Conservation (phyloP, 2,329 filamentous ascomycete species). For the Trichophyton simii region DNA sequence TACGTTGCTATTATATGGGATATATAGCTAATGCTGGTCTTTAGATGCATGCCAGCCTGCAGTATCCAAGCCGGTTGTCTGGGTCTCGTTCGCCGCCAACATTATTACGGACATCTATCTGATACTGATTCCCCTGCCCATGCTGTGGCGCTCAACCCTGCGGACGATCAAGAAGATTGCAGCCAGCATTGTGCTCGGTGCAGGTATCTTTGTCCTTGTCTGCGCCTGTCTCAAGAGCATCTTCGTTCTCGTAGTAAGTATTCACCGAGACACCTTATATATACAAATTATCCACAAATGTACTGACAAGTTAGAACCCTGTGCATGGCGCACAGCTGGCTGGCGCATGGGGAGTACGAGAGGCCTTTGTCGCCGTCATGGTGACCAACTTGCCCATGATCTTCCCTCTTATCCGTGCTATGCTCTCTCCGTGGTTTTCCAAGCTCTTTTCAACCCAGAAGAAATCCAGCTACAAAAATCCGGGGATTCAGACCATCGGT, state of each 20-base stretch:
- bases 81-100: conserved; percentile 39
- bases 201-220: conserved; percentile 44
- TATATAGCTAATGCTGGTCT: not conserved
- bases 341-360: conserved; percentile 34
- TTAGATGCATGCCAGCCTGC: conserved; percentile 37
- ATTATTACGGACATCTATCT: conserved; percentile 46
- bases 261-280: too few species aligned
- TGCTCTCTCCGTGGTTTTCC: conserved; percentile 15
- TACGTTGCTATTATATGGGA: not conserved
- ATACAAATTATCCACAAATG: not conserved
- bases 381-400: conserved; percentile 35
- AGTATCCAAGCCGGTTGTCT: conserved; percentile 36
- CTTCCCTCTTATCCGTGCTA: conserved; percentile 25
- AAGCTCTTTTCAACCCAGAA: conserved; percentile 17
- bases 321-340: conserved; percentile 29
- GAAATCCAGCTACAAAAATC: conserved; percentile 6
- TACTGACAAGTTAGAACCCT: conserved; percentile 9
- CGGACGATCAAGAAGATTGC: conserved; percentile 40
- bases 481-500: conserved; percentile 32
- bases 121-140: conserved; percentile 45
- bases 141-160: conserved; percentile 43
- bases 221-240: conserved; percentile 44
- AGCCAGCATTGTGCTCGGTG: conserved; percentile 43
- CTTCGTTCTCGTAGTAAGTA: conserved; percentile 35
- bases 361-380: conserved; percentile 35